These are phyloP conservation scores for Phellinidium pouzarii DNA, from an alignment of 1,284 basidiomycete species.

Conservation along the genomic window DNA sequence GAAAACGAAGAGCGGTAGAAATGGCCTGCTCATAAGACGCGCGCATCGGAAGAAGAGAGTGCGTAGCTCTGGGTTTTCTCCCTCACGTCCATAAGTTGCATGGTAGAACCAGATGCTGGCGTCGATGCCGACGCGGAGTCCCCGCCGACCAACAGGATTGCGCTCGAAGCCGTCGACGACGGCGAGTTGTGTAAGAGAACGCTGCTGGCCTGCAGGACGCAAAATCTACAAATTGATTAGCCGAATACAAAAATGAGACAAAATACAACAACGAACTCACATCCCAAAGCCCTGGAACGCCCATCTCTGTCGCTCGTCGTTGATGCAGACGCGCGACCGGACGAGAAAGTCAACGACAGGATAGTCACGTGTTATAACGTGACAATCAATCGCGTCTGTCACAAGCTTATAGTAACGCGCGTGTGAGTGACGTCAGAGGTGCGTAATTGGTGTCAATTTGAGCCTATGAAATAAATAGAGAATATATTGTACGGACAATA, in stretches of 20 bases:
- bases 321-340: background rate
- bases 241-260: background rate
- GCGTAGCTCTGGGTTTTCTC: constrained; percentile 72
- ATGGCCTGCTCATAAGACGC: constrained; percentile 68
- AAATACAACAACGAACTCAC: constrained; percentile 25
- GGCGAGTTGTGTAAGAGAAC: constrained; percentile 63
- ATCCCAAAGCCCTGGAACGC: constrained; percentile 27
- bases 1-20: constrained; percentile 90
- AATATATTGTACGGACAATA: too few species aligned
- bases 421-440: too few species aligned
- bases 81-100: constrained; percentile 64
- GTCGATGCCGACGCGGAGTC: constrained; percentile 70
- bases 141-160: constrained; percentile 51
- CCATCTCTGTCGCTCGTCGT: constrained; percentile 16
- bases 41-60: constrained; percentile 73
- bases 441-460: too few species aligned
- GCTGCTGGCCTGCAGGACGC: constrained; percentile 51
- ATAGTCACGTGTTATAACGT: background rate
- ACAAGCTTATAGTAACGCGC: too few species aligned
- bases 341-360: background rate
- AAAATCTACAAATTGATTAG: constrained; percentile 40
- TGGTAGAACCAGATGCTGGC: constrained; percentile 82
- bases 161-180: constrained; percentile 63
- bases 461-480: too few species aligned
- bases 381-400: too few species aligned